These are phyloP conservation scores for Stevia rebaudiana DNA, from an alignment of 140 eudicot genomes.

Conservation along the genomic window DNA sequence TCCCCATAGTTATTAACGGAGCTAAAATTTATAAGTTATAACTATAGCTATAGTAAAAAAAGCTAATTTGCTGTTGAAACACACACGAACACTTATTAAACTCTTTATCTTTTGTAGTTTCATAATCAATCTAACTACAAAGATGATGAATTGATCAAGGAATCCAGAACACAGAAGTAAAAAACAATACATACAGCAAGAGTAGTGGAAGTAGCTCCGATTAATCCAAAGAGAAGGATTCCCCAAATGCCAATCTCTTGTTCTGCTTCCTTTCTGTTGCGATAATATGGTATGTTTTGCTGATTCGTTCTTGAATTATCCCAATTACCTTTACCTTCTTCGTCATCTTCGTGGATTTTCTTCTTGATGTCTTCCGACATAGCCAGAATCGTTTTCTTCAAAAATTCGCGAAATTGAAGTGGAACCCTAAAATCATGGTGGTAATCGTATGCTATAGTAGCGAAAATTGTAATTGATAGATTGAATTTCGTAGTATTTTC, in stretches of 20 bases:
- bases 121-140: background rate
- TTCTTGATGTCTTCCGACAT: conserved; percentile 29
- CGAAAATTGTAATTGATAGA: no score
- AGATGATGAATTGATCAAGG: background rate
- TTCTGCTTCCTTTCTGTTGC: conserved; percentile 24
- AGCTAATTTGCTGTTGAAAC: no score
- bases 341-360: conserved; percentile 30
- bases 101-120: background rate
- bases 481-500: no score
- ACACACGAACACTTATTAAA: no score
- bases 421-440: no score
- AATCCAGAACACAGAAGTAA: background rate
- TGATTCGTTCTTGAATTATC: conserved; percentile 35
- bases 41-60: no score
- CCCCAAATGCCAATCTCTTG: conserved; percentile 63
- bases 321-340: conserved; percentile 14
- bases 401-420: no score
- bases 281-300: conserved; percentile 22
- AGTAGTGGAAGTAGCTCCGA: conserved; percentile 86
- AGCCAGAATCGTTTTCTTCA: background rate
- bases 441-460: no score
- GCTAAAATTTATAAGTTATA: no score
- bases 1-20: no score
- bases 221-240: conserved; percentile 57
- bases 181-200: conserved; percentile 51